Conservation (phyloP, 208 protist genomes). For the Cochliopodium minus region DNA sequence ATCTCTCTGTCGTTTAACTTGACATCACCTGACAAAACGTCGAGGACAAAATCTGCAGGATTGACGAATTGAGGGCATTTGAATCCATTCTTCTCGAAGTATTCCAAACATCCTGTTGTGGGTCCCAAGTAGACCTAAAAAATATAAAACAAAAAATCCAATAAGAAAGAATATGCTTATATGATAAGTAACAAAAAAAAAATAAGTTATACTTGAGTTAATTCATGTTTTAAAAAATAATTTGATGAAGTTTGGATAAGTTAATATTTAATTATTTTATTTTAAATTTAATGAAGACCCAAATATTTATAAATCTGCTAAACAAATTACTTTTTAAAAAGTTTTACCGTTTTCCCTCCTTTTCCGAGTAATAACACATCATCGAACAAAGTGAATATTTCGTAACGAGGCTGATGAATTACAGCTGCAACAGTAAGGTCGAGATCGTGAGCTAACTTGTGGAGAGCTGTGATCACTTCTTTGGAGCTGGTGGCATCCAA, state of each 20-base stretch:
- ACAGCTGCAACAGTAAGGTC: slow-evolving; percentile 21
- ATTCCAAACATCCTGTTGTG: background rate
- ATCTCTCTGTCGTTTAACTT: background rate
- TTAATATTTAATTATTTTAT: no score
- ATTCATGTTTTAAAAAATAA: no score
- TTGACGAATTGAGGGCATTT: background rate
- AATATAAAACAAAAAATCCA: no score
- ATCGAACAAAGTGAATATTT: slow-evolving; percentile 22
- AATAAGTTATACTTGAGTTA: no score
- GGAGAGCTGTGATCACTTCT: background rate
- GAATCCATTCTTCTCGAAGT: slow-evolving; percentile 13
- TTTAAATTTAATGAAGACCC: no score
- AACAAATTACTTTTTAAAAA: no score
- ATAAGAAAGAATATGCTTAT: no score
- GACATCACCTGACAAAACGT: slow-evolving; percentile 6
- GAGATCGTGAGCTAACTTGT: background rate
- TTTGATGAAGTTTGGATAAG: no score
- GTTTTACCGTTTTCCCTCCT: slow-evolving; percentile 4
- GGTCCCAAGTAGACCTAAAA: slow-evolving; percentile 17
- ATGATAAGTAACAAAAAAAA: no score
- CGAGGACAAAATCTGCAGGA: slow-evolving; percentile 10
- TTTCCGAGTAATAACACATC: slow-evolving; percentile 7
- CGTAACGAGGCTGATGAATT: slow-evolving; percentile 31
- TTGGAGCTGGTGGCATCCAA: background rate
- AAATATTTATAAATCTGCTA: no score